phyloP scores from a whole-genome alignment of 148 eudicot species.

The Rhododendron molle region DNA sequence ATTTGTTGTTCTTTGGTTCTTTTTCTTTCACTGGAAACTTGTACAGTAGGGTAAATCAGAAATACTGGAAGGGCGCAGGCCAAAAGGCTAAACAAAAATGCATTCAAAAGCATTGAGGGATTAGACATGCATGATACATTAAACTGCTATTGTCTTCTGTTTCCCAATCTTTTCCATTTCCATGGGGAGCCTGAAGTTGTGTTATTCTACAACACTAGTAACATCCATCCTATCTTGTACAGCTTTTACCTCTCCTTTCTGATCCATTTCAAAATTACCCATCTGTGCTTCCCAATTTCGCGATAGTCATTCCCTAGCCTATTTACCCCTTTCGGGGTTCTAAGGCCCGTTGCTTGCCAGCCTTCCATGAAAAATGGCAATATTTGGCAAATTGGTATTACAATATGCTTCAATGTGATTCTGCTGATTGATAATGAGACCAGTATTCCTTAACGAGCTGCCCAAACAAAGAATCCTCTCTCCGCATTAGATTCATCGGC shows the following conservation, averaged over 20 bases:
- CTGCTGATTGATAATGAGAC: constrained; percentile 76
- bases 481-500: constrained; percentile 71
- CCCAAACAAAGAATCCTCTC: constrained; percentile 68
- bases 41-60: neutral
- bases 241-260: neutral
- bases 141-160: neutral
- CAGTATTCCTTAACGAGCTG: constrained; percentile 87
- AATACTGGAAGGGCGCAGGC: neutral
- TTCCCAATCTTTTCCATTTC: neutral
- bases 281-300: neutral
- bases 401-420: constrained; percentile 31
- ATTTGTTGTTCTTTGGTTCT: neutral
- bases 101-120: neutral
- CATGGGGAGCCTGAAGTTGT: neutral
- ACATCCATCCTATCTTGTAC: neutral
- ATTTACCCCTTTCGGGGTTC: neutral
- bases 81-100: neutral
- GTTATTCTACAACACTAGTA: neutral
- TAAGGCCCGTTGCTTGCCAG: no score
- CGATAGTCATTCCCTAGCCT: neutral
- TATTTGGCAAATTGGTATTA: neutral
- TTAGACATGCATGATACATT: neutral
- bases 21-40: neutral
- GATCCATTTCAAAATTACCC: neutral
- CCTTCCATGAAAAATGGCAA: neutral